Evolutionary conservation across 441 rosid genomes (phyloP).

Genomic region (Mallotus japonicus): DNA sequence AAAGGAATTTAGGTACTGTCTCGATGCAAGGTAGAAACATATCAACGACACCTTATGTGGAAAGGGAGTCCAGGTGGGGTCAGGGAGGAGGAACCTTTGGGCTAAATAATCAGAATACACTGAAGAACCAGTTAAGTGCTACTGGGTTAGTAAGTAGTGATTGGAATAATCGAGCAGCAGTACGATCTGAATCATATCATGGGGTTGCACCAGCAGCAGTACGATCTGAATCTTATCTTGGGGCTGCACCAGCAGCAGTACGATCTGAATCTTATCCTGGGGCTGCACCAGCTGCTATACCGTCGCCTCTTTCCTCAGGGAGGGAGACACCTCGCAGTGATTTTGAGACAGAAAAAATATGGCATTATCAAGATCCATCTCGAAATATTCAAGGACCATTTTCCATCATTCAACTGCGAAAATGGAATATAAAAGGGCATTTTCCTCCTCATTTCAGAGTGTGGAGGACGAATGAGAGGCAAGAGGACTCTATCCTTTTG

Average conservation of each 20-base stretch:
- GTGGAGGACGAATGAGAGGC: conserved; percentile 64
- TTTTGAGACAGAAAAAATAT: conserved; percentile 74
- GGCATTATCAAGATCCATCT: conserved; percentile 92
- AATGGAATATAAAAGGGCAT: conserved; percentile 91
- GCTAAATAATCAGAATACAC: conserved; percentile 26
- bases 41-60: conserved; percentile 25
- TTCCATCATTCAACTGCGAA: conserved; percentile 84
- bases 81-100: conserved; percentile 32
- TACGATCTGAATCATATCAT: conserved; percentile 34
- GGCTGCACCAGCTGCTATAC: conserved; percentile 28
- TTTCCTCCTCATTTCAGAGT: conserved; percentile 80
- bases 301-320: conserved; percentile 38
- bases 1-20: conserved; percentile 32
- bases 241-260: no score
- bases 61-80: conserved; percentile 31
- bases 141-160: conserved; percentile 22
- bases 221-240: no score
- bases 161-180: conserved; percentile 10
- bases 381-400: conserved; percentile 95
- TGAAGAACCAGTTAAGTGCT: conserved; percentile 36
- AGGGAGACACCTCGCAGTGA: conserved; percentile 41
- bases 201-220: conserved; percentile 15
- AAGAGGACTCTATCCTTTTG: conserved; percentile 69
- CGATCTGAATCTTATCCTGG: no score
- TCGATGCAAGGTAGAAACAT: conserved; percentile 32